Percentiles rank a stretch among this genome's conserved stretches.
These are phyloP conservation scores for Backusella tuberculispora DNA, from an alignment of 192 early-diverging fungal species.

Conservation along the genomic window DNA sequence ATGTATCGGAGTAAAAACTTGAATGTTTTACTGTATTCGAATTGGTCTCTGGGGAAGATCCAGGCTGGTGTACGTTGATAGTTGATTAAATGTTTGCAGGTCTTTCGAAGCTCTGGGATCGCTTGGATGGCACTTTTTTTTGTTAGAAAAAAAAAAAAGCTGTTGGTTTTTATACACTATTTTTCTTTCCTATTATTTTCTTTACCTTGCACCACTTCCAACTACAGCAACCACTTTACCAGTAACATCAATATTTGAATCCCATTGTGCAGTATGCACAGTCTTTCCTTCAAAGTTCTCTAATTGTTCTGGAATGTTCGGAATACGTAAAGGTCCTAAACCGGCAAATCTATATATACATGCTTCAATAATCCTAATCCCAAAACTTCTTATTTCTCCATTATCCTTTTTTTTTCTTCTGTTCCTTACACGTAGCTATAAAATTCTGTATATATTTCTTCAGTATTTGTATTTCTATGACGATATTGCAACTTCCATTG, in stretches of 20 bases:
- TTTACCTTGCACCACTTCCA: conserved; percentile 56
- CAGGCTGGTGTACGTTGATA: conserved; percentile 60
- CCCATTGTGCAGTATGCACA: conserved; percentile 61
- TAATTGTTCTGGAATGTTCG: conserved; percentile 51
- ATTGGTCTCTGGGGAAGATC: conserved; percentile 46
- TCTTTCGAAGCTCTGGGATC: conserved; percentile 49
- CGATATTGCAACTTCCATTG: conserved; percentile 41
- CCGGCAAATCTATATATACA: conserved; percentile 39
- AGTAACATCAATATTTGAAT: conserved; percentile 47
- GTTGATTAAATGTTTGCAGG: conserved; percentile 45
- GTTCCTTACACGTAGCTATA: conserved; percentile 15
- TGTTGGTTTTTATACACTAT: not conserved
- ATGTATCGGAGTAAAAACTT: conserved; percentile 48
- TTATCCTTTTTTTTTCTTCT: not conserved
- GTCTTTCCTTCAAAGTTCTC: conserved; percentile 53
- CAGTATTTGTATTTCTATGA: not conserved
- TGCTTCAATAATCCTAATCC: not conserved
- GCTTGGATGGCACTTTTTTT: conserved; percentile 50
- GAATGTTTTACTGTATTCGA: conserved; percentile 30
- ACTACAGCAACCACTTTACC: conserved; percentile 52
- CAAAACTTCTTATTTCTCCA: not conserved
- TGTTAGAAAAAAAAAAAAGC: not conserved
- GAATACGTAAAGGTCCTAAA: conserved; percentile 53
- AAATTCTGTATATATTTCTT: conserved; percentile 2
- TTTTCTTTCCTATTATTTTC: not conserved